Evolutionary conservation across 1,139 yeast species (phyloP), one percentile per base, ranked within the genome.

Genomic region (Hansenula lynferdii): DNA sequence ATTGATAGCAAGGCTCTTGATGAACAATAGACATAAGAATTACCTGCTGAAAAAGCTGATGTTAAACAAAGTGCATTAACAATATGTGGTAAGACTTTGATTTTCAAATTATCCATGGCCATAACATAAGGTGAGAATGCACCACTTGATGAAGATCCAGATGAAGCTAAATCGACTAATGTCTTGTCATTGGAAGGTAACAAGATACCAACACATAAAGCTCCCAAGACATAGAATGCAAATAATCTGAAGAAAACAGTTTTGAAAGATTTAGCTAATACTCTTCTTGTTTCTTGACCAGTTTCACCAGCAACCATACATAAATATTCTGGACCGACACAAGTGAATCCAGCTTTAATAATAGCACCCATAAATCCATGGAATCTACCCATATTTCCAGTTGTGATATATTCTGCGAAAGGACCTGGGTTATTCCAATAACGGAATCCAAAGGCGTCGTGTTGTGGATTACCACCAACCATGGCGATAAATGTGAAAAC

Each of bases 31-130:
- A 75, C 69, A 49, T 76, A 77, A 2, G 83, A 73, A 57, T 77
- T 77, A 38, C 84, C 85, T 4, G 85, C 83, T 6, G 80, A 74
- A 49, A 78, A 75, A 2, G 80, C 73, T 1, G 84, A 69, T 9
- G 76, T 63, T 28, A 79, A 58, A 40, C 79, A 62, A 22, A 73
- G 60, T 4, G 63, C 84, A 50, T 80, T 80, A 43, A 80, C 73
- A 42, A 79, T 67, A 42, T 70, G 66, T 4, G 85, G 85, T 19
- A 80, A 61, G 3, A 70, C 73, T 27, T 61, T 63, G 41, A 75
- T 73, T 5, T 63, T 57, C 51, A 73, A 50, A 41, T 69, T 61
- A 35, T 61, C 56, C 71, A 75, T 73, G 9, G 80, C 80, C 48
- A 75, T 67, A 16, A 75, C 72, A 50, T 73, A 76, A 11, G 82